These are phyloP conservation scores for Corylus heterophylla DNA, from an alignment of 306 rosid genomes.

Conservation along the genomic window DNA sequence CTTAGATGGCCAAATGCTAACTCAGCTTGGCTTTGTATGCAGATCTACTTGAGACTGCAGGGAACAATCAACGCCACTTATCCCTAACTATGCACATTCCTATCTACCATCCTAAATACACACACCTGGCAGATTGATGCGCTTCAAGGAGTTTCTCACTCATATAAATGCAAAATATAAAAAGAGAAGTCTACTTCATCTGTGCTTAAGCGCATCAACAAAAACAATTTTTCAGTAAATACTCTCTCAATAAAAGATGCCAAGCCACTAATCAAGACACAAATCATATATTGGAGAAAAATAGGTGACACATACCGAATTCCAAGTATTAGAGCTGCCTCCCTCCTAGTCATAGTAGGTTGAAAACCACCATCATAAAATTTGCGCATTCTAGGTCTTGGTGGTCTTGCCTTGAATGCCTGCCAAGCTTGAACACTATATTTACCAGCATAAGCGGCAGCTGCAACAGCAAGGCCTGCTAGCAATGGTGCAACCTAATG, in stretches of 20 bases:
- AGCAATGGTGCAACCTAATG: conserved; percentile 58
- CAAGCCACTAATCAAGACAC: neutral
- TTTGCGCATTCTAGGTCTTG: conserved; percentile 47
- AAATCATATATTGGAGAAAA: neutral
- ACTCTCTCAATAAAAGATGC: neutral
- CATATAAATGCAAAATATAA: neutral
- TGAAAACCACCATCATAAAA: conserved; percentile 87
- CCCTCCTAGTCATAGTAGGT: conserved; percentile 70
- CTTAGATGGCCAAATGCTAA: neutral
- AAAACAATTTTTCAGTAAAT: neutral
- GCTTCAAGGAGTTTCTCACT: neutral
- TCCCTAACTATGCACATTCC: neutral
- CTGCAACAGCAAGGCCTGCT: conserved; percentile 74
- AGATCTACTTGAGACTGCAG: neutral
- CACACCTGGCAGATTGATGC: neutral
- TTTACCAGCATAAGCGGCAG: conserved; percentile 78
- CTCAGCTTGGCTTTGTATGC: neutral
- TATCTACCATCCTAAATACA: neutral
- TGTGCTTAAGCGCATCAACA: neutral
- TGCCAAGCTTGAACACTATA: conserved; percentile 81
- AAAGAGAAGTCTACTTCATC: neutral
- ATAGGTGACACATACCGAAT: conserved; percentile 49
- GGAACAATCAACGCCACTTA: neutral
- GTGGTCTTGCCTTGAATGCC: conserved; percentile 67
- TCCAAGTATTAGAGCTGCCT: conserved; percentile 80